A percentile compares a stretch with the other conserved stretches of the same genome.
Conservation (phyloP, 139 green algal species). For the Helicosporidium sp. region DNA sequence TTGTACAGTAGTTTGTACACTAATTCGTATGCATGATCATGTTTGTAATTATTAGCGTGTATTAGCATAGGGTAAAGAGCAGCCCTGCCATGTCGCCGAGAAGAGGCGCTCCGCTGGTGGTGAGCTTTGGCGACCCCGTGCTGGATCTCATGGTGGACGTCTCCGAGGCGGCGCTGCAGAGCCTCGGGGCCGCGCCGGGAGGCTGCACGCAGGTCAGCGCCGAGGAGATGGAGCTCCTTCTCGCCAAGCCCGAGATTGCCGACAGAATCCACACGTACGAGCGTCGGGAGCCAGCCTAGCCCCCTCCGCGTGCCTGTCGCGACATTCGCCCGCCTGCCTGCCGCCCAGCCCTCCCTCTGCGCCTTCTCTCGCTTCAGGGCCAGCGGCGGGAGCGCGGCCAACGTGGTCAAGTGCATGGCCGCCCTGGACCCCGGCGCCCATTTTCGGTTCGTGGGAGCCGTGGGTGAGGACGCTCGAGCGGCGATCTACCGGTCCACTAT, state of each 20-base stretch:
- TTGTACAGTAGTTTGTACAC: too few species aligned
- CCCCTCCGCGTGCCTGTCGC: too few species aligned
- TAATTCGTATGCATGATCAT: too few species aligned
- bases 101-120: too few species aligned
- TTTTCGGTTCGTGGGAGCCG: slow-evolving; percentile 36
- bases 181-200: slow-evolving; percentile 2
- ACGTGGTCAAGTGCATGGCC: slow-evolving; percentile 37
- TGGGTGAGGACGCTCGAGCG: slow-evolving; percentile 37
- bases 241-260: slow-evolving; percentile 7
- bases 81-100: too few species aligned
- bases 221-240: slow-evolving; percentile 8
- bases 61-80: too few species aligned
- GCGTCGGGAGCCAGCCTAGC: too few species aligned
- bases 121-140: slow-evolving; percentile 7
- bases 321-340: too few species aligned
- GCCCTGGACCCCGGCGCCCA: slow-evolving; percentile 2
- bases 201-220: slow-evolving; percentile 10
- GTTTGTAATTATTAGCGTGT: too few species aligned
- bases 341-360: too few species aligned
- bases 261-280: too few species aligned
- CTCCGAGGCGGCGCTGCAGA: background rate
- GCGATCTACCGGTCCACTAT: slow-evolving; percentile 33
- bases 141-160: slow-evolving; percentile 17
- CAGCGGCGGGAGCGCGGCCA: slow-evolving; percentile 55
- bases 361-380: slow-evolving; percentile 22